Evolutionary conservation across 2,329 filamentous ascomycete species (phyloP), one percentile per base, ranked within the genome.

Genomic region (Aspergillus clavatus): DNA sequence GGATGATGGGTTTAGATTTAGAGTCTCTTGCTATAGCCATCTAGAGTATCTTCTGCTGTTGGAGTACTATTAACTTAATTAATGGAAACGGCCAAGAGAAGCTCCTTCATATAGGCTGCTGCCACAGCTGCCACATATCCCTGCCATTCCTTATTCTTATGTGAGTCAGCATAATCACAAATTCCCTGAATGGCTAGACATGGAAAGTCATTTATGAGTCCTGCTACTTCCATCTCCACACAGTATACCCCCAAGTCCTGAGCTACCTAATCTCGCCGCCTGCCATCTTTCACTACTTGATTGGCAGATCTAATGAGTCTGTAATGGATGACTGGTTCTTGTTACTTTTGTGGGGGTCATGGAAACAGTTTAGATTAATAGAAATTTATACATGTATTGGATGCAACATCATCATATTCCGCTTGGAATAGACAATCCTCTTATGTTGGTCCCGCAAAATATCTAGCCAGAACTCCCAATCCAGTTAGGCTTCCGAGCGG

Each of bases 91-190:
- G 12, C 12, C 7, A 11, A 40, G 11, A 38, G 35, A 35, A 43
- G 36, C 27, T 45, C 43, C 16, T 42, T 52, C 5, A 43, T 43
- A 28, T 42, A 51, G 7, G 39, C 44, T 1, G 53, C 53, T 0
- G 53, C 51, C 0, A 43, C 43, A 1, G 40, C 40, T 7, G 51
- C 45, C 4, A 49, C 49, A 22, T 47, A 45, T 1, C 42, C 28
- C 12, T 51, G 42, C n/a, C 40, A 51, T 4, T 28, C 24, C 14
- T 50, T 45, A 6, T 42, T 42, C 36, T 56, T 56, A n/a, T 55
- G 53, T 3, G 48, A 52, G 27, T 55, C 54, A 0, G 45, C 26
- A 16, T 54, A 55, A 40, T 57, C 49, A 16, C 41, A 56, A n/a
- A 57, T 50, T 5, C 55, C 53, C 10, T 50, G 45, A 21, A 57